Conservation (phyloP, 192 early-diverging fungal species). For the Rhizoclosmatium globosum region DNA sequence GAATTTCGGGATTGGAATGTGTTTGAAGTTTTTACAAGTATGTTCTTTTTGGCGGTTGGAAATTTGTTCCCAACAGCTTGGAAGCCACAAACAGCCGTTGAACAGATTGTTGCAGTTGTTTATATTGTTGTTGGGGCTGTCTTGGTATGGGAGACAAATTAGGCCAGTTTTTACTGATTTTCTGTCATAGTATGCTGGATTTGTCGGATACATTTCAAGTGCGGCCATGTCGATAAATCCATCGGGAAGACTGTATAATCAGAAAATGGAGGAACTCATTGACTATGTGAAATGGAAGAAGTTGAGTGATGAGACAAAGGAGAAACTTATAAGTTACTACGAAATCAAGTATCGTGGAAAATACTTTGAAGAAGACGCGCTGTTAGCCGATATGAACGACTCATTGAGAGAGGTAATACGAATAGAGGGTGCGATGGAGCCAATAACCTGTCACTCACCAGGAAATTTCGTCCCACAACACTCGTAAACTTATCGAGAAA, state of each 20-base stretch:
- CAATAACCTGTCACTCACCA: no score
- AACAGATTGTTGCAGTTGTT: constrained; percentile 4
- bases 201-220: constrained; percentile 36
- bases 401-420: no score
- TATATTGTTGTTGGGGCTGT: constrained; percentile 12
- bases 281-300: constrained; percentile 52
- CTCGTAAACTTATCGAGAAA: no score
- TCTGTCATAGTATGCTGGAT: constrained; percentile 30
- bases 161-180: no score
- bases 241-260: constrained; percentile 34
- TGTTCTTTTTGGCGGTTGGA: constrained; percentile 5
- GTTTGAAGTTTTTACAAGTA: neutral
- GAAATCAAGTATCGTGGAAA: constrained; percentile 50
- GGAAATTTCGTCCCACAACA: no score
- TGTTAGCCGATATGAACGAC: no score
- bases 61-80: constrained; percentile 6
- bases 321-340: constrained; percentile 40
- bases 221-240: constrained; percentile 26
- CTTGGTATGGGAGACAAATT: neutral
- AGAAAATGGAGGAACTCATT: constrained; percentile 45
- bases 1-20: neutral
- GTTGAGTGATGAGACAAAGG: constrained; percentile 37
- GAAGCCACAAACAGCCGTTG: constrained; percentile 2
- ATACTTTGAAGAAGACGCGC: no score
- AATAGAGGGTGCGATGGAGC: no score